Evolutionary conservation across 2,329 filamentous ascomycete species (phyloP).

Genomic region (Aureobasidium sp.): DNA sequence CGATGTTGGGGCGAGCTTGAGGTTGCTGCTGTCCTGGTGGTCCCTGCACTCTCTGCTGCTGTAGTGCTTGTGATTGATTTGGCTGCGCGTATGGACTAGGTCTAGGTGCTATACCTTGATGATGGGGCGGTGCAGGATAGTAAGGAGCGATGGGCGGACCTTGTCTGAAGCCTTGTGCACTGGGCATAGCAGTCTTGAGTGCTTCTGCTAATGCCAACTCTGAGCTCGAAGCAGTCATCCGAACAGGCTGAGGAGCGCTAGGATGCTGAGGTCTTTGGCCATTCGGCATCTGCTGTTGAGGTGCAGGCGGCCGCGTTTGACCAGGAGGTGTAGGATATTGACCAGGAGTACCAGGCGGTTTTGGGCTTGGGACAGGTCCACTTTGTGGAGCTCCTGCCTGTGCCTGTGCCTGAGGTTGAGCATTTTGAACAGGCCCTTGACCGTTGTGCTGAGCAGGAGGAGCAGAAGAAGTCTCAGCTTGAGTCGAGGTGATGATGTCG

Average conservation of each 20-base stretch:
- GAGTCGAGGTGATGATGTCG: slow-evolving; percentile 17
- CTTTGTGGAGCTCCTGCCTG: background rate
- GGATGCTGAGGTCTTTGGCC: background rate
- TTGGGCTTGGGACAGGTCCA: background rate
- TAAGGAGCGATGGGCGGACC: background rate
- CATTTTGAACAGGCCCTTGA: background rate
- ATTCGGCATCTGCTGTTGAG: background rate
- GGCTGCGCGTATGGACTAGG: slow-evolving; percentile 1
- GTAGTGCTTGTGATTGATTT: background rate
- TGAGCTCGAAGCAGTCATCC: background rate
- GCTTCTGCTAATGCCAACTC: slow-evolving; percentile 11
- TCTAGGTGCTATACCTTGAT: background rate
- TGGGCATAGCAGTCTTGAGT: slow-evolving; percentile 13
- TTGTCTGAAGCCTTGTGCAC: background rate
- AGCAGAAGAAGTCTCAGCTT: slow-evolving; percentile 11
- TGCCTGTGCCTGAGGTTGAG: background rate
- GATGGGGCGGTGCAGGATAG: background rate
- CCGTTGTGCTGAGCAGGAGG: slow-evolving; percentile 2
- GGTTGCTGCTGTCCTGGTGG: slow-evolving; percentile 3
- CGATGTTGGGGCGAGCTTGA: slow-evolving; percentile 3
- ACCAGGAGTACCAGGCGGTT: background rate
- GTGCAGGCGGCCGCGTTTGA: background rate
- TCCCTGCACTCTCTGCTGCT: slow-evolving; percentile 12
- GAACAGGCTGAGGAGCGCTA: background rate
- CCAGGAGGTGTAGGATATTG: background rate